A percentile compares a stretch with the other conserved stretches of the same genome.
phyloP scores from a whole-genome alignment of 495 filamentous ascomycete genomes.

The Venustampulla echinocandica region DNA sequence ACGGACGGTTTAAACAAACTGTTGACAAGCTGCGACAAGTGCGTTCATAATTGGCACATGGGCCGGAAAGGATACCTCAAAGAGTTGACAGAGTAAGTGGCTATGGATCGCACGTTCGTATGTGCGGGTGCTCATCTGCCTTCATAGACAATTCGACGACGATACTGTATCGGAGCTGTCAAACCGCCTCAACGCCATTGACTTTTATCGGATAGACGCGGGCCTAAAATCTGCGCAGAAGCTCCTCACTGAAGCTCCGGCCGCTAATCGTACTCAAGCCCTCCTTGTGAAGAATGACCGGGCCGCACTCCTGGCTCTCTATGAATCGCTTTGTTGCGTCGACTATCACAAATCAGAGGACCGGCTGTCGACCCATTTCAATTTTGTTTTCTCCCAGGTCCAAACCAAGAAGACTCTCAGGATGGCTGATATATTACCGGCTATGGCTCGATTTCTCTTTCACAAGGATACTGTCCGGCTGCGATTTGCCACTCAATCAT shows the following conservation, averaged over 20 bases:
- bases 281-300: constrained; percentile 29
- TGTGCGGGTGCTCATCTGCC: constrained; percentile 13
- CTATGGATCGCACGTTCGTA: not conserved
- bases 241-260: constrained; percentile 28
- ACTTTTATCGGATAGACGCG: constrained; percentile 51
- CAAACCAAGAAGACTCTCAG: constrained; percentile 65
- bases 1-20: constrained; percentile 33
- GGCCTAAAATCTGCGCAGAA: constrained; percentile 41
- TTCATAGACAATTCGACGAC: constrained; percentile 47
- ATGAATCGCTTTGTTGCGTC: constrained; percentile 45
- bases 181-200: constrained; percentile 45
- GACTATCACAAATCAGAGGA: constrained; percentile 28
- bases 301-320: constrained; percentile 38
- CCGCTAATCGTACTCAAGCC: constrained; percentile 29
- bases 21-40: constrained; percentile 66
- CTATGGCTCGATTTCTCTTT: constrained; percentile 75
- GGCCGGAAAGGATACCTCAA: constrained; percentile 54
- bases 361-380: constrained; percentile 41
- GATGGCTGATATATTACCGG: constrained; percentile 61
- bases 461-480: constrained; percentile 48
- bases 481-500: constrained; percentile 61
- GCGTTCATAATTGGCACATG: constrained; percentile 73
- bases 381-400: constrained; percentile 66
- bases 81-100: constrained; percentile 43
- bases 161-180: constrained; percentile 51